Base-by-base conservation (phyloP, 345 rosid species). In the Sisymbrium altissimum region DNA sequence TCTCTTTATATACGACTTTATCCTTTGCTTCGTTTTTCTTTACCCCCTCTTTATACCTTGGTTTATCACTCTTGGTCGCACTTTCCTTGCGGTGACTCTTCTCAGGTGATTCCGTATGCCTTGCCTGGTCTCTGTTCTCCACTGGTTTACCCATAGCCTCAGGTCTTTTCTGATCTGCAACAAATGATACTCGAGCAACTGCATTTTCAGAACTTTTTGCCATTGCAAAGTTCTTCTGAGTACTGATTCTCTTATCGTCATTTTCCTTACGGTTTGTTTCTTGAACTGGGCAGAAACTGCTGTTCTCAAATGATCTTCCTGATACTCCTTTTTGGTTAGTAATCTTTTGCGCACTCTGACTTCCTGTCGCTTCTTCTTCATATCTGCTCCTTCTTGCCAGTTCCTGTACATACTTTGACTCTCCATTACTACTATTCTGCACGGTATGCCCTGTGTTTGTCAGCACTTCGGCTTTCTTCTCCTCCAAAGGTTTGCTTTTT, bases 341-440 rank as follows among this genome's bases (percentile, higher is more conserved):
- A 72, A 23, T 61, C 74, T 30, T 62, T 52, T 25, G 70, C n/a
- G 57, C 61, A 39, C 69, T 79, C 65, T 72, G 81, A 70, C 79
- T 72, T 70, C 82, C 84, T 25, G 77, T 78, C 50, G 85, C 87
- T 73, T 56, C 64, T 77, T 75, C 78, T 30, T 75, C 89, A 79
- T 79, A 64, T 62, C 68, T 81, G 74, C 78, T 81, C 80, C 89
- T 83, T 78, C 70, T 84, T 49, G 77, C 84, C 83, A 84, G 72
- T 78, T 86, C 89, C 46, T 73, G 83, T 73, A 83, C 80, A 71
- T 58, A 73, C 57, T 77, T 83, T 13, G 82, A 79, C 62, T 82
- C 88, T 65, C 73, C 83, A 66, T 59, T 59, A 56, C 74, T 73
- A 58, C 72, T 65, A 52, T 64, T 76, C 68, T 78, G 85, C 50